Evolutionary conservation across 208 protist genomes (phyloP).

Genomic region (Trypanosoma avium): DNA sequence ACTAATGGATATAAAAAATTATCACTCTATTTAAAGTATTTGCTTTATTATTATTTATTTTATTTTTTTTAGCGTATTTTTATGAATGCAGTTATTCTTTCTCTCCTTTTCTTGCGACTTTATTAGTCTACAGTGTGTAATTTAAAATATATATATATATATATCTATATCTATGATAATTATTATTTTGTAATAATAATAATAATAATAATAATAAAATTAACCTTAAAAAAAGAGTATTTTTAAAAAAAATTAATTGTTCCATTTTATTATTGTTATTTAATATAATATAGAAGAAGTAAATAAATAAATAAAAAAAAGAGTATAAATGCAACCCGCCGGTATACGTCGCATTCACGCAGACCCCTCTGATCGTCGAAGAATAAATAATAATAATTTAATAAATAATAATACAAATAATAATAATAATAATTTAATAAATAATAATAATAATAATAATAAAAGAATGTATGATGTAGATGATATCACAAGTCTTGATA

Average conservation of each 20-base stretch:
- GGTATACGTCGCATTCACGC: conserved; percentile 25
- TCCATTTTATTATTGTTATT: no score
- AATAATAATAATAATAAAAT: no score
- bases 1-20: no score
- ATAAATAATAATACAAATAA: background rate
- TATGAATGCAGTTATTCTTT: background rate
- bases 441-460: background rate
- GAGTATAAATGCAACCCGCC: background rate
- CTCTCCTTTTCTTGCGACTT: background rate
- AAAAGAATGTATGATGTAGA: conserved; percentile 17
- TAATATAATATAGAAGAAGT: no score
- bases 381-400: background rate
- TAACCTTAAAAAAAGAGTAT: no score
- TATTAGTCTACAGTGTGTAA: no score
- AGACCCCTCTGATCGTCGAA: background rate
- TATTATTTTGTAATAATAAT: no score
- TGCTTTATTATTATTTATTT: background rate
- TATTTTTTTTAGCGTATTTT: background rate
- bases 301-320: background rate
- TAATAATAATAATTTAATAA: background rate
- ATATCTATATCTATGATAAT: no score
- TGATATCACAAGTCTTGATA: conserved; percentile 20
- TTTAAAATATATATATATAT: no score
- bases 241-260: no score
- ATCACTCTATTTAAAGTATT: background rate